Evolutionary conservation across 139 green algal genomes (phyloP).

Genomic region (Zygnema circumcarinatum): DNA sequence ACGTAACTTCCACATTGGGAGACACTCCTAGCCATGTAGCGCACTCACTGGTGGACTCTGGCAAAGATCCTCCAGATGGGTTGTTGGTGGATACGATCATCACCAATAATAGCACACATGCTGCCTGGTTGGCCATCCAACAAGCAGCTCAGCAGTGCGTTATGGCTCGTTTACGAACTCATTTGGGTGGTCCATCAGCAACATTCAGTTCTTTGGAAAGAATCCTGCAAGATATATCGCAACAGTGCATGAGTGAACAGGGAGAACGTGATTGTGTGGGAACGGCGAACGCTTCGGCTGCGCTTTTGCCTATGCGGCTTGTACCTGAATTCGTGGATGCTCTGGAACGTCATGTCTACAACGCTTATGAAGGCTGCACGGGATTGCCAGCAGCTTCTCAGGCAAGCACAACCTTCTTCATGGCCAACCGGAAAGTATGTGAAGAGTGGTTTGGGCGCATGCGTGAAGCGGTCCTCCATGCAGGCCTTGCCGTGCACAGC

Average conservation of each 20-base stretch:
- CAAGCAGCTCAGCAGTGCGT: conserved; percentile 36
- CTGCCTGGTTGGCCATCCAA: conserved; percentile 39
- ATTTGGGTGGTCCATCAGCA: conserved; percentile 74
- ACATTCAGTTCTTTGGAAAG: conserved; percentile 76
- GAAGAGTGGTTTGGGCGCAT: conserved; percentile 61
- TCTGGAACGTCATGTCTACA: conserved; percentile 55
- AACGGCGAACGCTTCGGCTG: background rate
- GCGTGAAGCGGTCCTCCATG: conserved; percentile 28
- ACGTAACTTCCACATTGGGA: background rate
- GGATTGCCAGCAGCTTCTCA: background rate
- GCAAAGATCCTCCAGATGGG: background rate
- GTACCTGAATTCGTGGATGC: conserved; percentile 62
- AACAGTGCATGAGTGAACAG: background rate
- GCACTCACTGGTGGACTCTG: background rate
- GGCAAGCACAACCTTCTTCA: conserved; percentile 40
- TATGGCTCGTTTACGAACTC: conserved; percentile 48
- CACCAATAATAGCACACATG: conserved; percentile 9
- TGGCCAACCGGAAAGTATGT: conserved; percentile 55
- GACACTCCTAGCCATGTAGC: background rate
- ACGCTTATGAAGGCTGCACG: conserved; percentile 45
- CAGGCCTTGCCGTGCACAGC: background rate
- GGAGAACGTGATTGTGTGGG: conserved; percentile 18
- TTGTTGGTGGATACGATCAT: background rate
- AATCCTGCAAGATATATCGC: conserved; percentile 25
- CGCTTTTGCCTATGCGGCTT: conserved; percentile 23